Evolutionary conservation across 495 filamentous ascomycete species (phyloP), one percentile per base, ranked within the genome.

Genomic region (Penicillium silybi): DNA sequence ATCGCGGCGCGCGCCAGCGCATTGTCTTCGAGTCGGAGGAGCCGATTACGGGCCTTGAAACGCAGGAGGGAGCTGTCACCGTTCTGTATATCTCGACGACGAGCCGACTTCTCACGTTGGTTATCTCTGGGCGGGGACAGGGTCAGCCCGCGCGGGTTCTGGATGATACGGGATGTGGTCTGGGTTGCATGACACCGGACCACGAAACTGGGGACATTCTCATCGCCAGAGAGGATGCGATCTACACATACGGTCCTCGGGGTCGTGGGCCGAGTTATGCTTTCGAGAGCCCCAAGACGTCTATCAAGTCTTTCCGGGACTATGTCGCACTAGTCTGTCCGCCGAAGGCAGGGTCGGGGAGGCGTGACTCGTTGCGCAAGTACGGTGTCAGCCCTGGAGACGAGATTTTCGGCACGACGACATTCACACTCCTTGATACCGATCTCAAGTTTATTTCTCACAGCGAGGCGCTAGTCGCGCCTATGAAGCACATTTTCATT

Each of bases 21-120:
- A 92, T 92, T 23, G 90, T 98, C 23, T 95, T 95, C 70, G 93
- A 97, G 61, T 96, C 92, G 2, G 91, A 97, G 58, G 93, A 98
- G 59, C 93, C 93, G 0, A 86, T 98, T 34, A 98, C 93, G 0
- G 93, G 90, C 4, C 85, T 96, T 18, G 87, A 89, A 48, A 63
- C 63, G 6, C 72, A 74, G 35, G 62, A 44, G 20, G 71, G 71
- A 0, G 42, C 56, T 1, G 82, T 95, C 54, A 92, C 85, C 1
- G 89, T 88, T 0, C 80, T 98, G 0, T 98, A 95, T 65, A 86
- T 97, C 44, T 85, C 93, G 6, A 98, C 93, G 0, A 97, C 92
- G 10, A 87, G 82, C 25, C 81, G 91, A n/a, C 88, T 98, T 22
- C 64, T 92, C 50, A 95, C 90, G 40, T 68, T 97, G 41, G 82